These are phyloP conservation scores for Debaryomyces udenii DNA, from an alignment of 1,139 yeast species.

Conservation along the genomic window DNA sequence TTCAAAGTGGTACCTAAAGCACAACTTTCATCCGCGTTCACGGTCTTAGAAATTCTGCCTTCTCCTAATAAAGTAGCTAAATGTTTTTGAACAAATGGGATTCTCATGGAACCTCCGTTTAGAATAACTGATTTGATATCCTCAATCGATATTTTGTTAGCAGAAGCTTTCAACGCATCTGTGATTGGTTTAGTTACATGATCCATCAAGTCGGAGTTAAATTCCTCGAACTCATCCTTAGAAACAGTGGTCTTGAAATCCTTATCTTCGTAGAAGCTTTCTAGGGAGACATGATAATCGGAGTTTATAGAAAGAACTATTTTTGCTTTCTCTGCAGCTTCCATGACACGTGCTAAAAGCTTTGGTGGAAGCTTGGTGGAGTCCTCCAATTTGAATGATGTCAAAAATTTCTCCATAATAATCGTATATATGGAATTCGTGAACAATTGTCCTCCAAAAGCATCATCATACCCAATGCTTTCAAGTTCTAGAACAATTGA, in stretches of 20 bases:
- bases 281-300: conserved; percentile 74
- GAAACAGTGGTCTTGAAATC: conserved; percentile 71
- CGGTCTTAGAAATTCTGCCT: conserved; percentile 74
- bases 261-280: conserved; percentile 65
- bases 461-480: conserved; percentile 67
- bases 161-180: conserved; percentile 46
- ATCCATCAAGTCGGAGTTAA: conserved; percentile 44
- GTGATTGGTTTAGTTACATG: conserved; percentile 59
- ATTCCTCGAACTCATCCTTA: conserved; percentile 77
- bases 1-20: conserved; percentile 86
- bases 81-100: conserved; percentile 78
- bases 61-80: conserved; percentile 59
- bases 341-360: conserved; percentile 68
- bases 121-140: conserved; percentile 71
- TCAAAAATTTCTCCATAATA: conserved; percentile 58
- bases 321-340: conserved; percentile 87
- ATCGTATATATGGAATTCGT: conserved; percentile 67
- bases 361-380: conserved; percentile 48
- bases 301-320: conserved; percentile 81
- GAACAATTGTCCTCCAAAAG: conserved; percentile 74
- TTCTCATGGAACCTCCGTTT: conserved; percentile 91
- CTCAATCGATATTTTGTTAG: conserved; percentile 28
- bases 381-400: conserved; percentile 40
- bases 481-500: conserved; percentile 59
- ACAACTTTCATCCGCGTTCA: conserved; percentile 95